These are phyloP conservation scores for Talaromyces albobiverticillius DNA, from an alignment of 2,329 filamentous ascomycete species.

Conservation along the genomic window DNA sequence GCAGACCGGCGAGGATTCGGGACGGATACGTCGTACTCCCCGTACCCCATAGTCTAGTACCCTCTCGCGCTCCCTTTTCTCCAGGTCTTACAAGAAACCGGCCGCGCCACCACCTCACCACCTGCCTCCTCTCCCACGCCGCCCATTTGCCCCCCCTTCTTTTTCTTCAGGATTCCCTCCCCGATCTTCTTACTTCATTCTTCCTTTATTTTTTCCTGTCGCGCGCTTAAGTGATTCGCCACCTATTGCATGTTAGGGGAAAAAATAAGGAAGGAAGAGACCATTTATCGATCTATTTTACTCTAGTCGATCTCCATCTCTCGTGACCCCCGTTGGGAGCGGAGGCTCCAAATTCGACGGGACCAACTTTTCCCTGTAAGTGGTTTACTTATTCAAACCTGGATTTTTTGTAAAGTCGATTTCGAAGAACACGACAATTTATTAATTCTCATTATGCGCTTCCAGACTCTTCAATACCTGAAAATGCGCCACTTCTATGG, in stretches of 20 bases:
- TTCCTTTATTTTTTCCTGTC: constrained; percentile 12
- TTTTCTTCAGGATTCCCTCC: constrained; percentile 14
- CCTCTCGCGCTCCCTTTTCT: background rate
- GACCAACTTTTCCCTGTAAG: constrained; percentile 1
- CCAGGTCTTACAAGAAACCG: constrained; percentile 13
- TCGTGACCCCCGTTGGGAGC: background rate
- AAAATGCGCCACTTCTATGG: constrained; percentile 17
- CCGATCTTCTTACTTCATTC: constrained; percentile 12
- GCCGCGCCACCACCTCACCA: constrained; percentile 14
- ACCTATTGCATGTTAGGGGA: background rate
- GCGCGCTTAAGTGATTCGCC: background rate
- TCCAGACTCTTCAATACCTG: constrained; percentile 3
- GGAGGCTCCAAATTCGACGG: constrained; percentile 2
- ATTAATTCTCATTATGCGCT: background rate
- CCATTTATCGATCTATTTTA: background rate
- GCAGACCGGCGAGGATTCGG: background rate
- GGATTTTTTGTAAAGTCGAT: too few species aligned
- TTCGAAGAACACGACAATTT: background rate
- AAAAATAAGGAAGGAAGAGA: background rate
- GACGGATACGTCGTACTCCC: background rate
- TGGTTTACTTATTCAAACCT: too few species aligned
- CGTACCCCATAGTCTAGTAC: constrained; percentile 7
- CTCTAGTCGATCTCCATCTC: background rate
- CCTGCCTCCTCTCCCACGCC: constrained; percentile 16
- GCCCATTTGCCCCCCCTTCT: constrained; percentile 18